phyloP scores from a whole-genome alignment of 2,329 filamentous ascomycete genomes.

The Sclerotiophoma versabilis region DNA sequence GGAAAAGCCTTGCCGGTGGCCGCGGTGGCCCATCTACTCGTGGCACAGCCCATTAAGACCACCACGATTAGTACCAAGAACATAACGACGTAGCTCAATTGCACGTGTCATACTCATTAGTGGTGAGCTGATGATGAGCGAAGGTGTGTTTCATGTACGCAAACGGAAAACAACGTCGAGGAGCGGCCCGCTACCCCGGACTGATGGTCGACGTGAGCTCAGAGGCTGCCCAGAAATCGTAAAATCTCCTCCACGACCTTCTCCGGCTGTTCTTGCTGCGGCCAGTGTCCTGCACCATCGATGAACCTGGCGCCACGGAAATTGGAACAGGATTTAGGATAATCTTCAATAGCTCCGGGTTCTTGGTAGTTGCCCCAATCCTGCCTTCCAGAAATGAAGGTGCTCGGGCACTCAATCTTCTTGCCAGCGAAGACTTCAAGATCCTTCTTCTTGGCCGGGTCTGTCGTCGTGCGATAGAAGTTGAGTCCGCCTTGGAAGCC shows the following conservation, averaged over 20 bases:
- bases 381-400: constrained; percentile 66
- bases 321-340: constrained; percentile 59
- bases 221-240: constrained; percentile 48
- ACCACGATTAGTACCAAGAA: too few relatives aligned
- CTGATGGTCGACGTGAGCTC: not conserved
- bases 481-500: constrained; percentile 72
- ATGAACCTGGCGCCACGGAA: constrained; percentile 63
- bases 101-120: not conserved
- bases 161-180: not conserved
- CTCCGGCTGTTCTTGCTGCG: constrained; percentile 70
- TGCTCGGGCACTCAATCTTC: constrained; percentile 66
- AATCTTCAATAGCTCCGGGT: constrained; percentile 67
- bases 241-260: constrained; percentile 59
- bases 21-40: not conserved
- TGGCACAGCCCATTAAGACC: too few relatives aligned
- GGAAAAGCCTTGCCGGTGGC: not conserved
- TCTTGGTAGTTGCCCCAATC: constrained; percentile 76
- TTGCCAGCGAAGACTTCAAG: constrained; percentile 65
- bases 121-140: not conserved
- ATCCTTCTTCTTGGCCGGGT: constrained; percentile 58
- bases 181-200: not conserved
- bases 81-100: too few relatives aligned
- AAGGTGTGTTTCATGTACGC: constrained; percentile 4
- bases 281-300: constrained; percentile 72
- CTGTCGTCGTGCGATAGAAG: constrained; percentile 70